Percentiles rank a stretch among this genome's conserved stretches.
Conservation (phyloP, 2,329 filamentous ascomycete genomes). For the Endocalyx cinctus region DNA sequence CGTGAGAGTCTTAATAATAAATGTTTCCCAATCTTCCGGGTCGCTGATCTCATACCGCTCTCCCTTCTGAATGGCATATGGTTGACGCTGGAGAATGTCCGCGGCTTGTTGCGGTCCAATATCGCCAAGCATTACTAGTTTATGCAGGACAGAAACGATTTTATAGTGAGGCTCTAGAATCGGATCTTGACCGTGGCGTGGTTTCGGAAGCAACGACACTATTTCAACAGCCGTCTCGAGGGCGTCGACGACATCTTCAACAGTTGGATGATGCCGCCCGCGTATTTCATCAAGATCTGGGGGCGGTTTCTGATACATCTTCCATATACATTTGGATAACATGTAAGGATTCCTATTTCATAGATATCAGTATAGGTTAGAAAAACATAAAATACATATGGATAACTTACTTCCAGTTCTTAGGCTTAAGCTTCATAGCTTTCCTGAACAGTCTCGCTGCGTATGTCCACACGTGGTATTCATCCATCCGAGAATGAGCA, state of each 20-base stretch:
- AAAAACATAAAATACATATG: too few species aligned
- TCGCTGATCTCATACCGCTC: conserved; percentile 50
- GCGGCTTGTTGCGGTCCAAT: conserved; percentile 45
- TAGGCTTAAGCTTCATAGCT: conserved; percentile 49
- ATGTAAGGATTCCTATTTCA: conserved; percentile 50
- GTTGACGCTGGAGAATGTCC: conserved; percentile 51
- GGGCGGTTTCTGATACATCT: conserved; percentile 52
- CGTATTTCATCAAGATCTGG: conserved; percentile 42
- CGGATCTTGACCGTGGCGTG: conserved; percentile 61
- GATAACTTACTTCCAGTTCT: conserved; percentile 51
- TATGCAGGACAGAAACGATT: conserved; percentile 75
- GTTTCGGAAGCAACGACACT: conserved; percentile 48
- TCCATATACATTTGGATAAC: conserved; percentile 60
- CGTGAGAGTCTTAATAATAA: conserved; percentile 46
- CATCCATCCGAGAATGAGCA: conserved; percentile 52
- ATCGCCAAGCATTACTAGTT: conserved; percentile 61
- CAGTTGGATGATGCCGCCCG: conserved; percentile 29
- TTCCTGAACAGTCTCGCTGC: conserved; percentile 52
- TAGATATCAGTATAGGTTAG: conserved; percentile 20
- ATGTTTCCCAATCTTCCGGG: conserved; percentile 57
- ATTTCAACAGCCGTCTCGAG: conserved; percentile 49
- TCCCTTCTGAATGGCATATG: conserved; percentile 46
- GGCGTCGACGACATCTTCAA: conserved; percentile 40
- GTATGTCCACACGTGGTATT: conserved; percentile 59
- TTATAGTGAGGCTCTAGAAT: conserved; percentile 92